These are phyloP conservation scores for Conticribra guillardii DNA, from an alignment of 108 stramenopile genomes.

Conservation along the genomic window DNA sequence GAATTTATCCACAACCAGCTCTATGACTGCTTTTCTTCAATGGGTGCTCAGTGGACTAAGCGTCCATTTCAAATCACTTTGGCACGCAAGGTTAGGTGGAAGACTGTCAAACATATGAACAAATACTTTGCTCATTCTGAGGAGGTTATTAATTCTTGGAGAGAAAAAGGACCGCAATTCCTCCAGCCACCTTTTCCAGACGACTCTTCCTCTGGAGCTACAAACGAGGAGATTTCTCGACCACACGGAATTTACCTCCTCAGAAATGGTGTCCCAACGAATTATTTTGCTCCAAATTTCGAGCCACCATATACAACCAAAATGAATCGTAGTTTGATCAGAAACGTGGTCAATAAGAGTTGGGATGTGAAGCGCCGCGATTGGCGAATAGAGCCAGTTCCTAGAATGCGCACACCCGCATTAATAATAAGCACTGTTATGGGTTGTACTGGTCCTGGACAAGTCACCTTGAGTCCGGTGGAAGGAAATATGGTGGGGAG, in stretches of 20 bases:
- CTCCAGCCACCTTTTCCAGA: slow-evolving; percentile 76
- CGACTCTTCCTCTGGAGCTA: slow-evolving; percentile 60
- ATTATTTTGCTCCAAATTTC: slow-evolving; percentile 92
- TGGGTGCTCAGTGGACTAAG: slow-evolving; percentile 78
- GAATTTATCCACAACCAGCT: slow-evolving; percentile 93
- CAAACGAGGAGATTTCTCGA: slow-evolving; percentile 75
- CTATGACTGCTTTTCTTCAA: slow-evolving; percentile 76
- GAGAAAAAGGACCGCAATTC: slow-evolving; percentile 87
- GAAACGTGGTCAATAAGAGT: slow-evolving; percentile 77
- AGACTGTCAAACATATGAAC: slow-evolving; percentile 93
- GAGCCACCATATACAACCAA: slow-evolving; percentile 89
- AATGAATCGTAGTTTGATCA: slow-evolving; percentile 77
- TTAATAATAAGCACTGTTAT: slow-evolving; percentile 65
- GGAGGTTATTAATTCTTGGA: slow-evolving; percentile 84
- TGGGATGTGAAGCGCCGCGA: slow-evolving; percentile 87
- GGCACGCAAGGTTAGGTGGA: slow-evolving; percentile 85
- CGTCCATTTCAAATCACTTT: slow-evolving; percentile 87
- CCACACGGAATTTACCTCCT: slow-evolving; percentile 89
- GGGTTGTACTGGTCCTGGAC: slow-evolving; percentile 62
- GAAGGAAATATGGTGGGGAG: slow-evolving; percentile 10
- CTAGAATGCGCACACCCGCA: slow-evolving; percentile 66
- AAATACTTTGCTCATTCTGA: slow-evolving; percentile 89
- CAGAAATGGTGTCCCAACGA: slow-evolving; percentile 82
- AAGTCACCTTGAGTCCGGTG: slow-evolving; percentile 38
- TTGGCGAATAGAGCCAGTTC: slow-evolving; percentile 79